A percentile compares a stretch with the other conserved stretches of the same genome.
phyloP scores from a whole-genome alignment of 176 grass and related monocot species.

The Luzula sylvatica region DNA sequence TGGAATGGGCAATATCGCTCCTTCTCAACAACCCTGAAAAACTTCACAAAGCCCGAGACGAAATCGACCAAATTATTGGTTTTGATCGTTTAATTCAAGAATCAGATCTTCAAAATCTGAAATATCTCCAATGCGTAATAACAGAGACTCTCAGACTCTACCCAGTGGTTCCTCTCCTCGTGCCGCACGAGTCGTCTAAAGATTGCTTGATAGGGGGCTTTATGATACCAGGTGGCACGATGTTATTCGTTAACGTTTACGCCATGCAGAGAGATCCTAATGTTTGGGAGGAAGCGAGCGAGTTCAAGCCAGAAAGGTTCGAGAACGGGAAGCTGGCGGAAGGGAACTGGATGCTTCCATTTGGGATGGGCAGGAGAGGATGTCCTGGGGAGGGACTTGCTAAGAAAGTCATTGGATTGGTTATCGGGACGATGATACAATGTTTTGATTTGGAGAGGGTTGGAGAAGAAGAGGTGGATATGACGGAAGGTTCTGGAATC shows the following conservation, averaged over 20 bases:
- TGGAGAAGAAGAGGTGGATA: slow-evolving; percentile 24
- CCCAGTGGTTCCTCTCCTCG: slow-evolving; percentile 32
- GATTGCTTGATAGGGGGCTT: slow-evolving; percentile 34
- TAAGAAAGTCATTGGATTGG: slow-evolving; percentile 7
- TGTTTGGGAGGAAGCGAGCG: slow-evolving; percentile 41
- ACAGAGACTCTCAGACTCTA: slow-evolving; percentile 50
- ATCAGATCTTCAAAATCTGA: slow-evolving; percentile 32
- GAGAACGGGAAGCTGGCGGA: background rate
- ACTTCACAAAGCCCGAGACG: slow-evolving; percentile 19
- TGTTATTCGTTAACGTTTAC: slow-evolving; percentile 52
- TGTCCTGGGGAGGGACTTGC: slow-evolving; percentile 38
- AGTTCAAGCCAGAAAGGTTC: slow-evolving; percentile 61
- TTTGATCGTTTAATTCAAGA: slow-evolving; percentile 32
- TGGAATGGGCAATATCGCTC: slow-evolving; percentile 59
- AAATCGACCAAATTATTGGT: slow-evolving; percentile 32
- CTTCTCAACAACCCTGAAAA: slow-evolving; percentile 25
- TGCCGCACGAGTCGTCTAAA: slow-evolving; percentile 48
- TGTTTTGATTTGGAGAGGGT: slow-evolving; percentile 39
- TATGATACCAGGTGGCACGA: slow-evolving; percentile 33
- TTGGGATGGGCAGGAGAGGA: slow-evolving; percentile 35
- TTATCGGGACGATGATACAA: slow-evolving; percentile 30
- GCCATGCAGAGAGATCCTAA: slow-evolving; percentile 40
- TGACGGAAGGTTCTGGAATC: slow-evolving; percentile 41
- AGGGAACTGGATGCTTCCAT: slow-evolving; percentile 31
- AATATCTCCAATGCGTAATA: slow-evolving; percentile 37